Base-by-base conservation (phyloP, 306 rosid genomes). In the Leucaena leucocephala region DNA sequence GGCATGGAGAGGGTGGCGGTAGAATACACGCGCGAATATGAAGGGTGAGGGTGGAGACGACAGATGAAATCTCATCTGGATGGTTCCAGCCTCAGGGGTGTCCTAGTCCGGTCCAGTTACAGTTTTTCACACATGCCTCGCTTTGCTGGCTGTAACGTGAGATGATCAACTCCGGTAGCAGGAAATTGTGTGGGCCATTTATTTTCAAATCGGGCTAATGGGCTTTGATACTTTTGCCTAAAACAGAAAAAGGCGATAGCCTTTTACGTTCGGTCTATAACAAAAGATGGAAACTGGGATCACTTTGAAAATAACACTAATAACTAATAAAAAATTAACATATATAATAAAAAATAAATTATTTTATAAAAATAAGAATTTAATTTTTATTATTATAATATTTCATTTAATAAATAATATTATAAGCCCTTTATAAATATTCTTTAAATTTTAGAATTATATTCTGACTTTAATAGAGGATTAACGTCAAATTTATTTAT, bases 11-110 rank as follows among this genome's bases (percentile, higher is more conserved):
- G 54, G 11, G 75, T 19, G 45, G 48, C 14, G 19, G 78, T 72
- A 21, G 39, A 0, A 0, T 16, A 16, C 44, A 74, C 76, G 78
- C 73, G 77, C 76, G 16, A 11, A 19, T 5, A 4, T 13, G 36
- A 44, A 10, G 54, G 43, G 38, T 68, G 3, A 8, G 55, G 38
- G 10, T 43, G 39, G 8, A 5, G n/a, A 7, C 4, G 2, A 10
- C 9, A 19, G 38, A 10, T 21, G 38, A 42, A 21, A 44, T 43
- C 55, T 68, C 17, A 43, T 68, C 39, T 9, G 77, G 78, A 77
- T 77, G 76, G 72, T 71, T 72, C 74, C 49, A 34, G 59, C n/a
- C n/a, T n/a, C n/a, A n/a, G n/a, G 14, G 62, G 11, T 21, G 27
- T 19, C 59, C n/a, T 11, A 13, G 62, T 19, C 62, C 62, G 21